Percentiles rank a stretch among this genome's conserved stretches.
These are phyloP conservation scores for Babesia sp. DNA, from an alignment of 169 alveolate species.

Conservation along the genomic window DNA sequence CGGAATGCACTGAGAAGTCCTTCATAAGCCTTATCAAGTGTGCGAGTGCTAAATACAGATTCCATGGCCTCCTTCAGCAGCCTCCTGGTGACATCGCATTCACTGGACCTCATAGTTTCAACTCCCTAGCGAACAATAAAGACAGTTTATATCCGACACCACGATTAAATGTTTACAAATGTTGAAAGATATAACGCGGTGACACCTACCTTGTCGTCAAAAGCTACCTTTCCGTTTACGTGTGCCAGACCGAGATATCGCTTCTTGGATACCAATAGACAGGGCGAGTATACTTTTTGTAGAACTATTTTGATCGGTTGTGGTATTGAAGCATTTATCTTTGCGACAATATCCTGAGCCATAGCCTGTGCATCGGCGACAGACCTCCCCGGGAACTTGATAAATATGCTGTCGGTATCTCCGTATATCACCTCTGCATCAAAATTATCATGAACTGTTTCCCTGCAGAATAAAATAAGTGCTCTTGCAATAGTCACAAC, in stretches of 20 bases:
- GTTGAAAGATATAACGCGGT: neutral
- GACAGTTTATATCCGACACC: neutral
- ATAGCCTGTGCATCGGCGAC: constrained; percentile 84
- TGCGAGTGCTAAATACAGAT: constrained; percentile 22
- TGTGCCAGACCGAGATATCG: constrained; percentile 88
- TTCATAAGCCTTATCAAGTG: constrained; percentile 34
- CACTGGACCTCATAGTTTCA: constrained; percentile 66
- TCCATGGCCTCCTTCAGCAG: constrained; percentile 37
- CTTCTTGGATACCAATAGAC: constrained; percentile 89
- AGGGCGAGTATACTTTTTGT: constrained; percentile 93
- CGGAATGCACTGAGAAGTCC: constrained; percentile 25
- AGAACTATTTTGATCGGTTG: constrained; percentile 91
- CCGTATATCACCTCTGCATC: constrained; percentile 92
- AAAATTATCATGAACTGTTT: constrained; percentile 82
- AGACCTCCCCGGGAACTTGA: constrained; percentile 86
- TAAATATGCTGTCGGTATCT: constrained; percentile 98
- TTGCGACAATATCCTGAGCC: constrained; percentile 84
- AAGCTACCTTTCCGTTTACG: constrained; percentile 22
- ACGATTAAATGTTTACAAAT: neutral
- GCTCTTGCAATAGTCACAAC: constrained; percentile 94
- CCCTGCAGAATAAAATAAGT: constrained; percentile 89
- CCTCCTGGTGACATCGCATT: constrained; percentile 58
- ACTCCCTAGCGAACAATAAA: constrained; percentile 41
- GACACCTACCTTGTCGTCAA: constrained; percentile 39
- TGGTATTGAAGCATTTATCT: constrained; percentile 81